These are phyloP conservation scores for Didymosphaeria variabile DNA, from an alignment of 2,329 filamentous ascomycete species.

Conservation along the genomic window DNA sequence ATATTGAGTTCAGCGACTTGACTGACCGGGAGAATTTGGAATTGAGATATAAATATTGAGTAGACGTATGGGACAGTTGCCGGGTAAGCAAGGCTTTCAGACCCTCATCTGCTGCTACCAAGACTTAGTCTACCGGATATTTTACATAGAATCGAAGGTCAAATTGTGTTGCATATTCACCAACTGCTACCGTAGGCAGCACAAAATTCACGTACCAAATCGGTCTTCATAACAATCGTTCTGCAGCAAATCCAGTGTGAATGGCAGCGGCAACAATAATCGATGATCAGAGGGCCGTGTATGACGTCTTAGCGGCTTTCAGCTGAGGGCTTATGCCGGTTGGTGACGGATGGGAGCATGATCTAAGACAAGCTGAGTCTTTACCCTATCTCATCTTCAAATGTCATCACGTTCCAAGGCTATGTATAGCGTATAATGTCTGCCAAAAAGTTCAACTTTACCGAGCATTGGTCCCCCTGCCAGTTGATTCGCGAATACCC, in stretches of 20 bases:
- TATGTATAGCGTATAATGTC: not conserved
- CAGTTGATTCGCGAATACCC: slow-evolving; percentile 29
- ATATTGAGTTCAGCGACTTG: slow-evolving; percentile 57
- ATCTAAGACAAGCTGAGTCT: not conserved
- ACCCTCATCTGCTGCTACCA: not conserved
- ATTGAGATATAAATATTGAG: slow-evolving; percentile 57
- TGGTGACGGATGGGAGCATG: not conserved
- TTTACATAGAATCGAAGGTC: too few relatives aligned
- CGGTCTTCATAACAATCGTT: not conserved
- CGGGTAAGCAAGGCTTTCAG: not conserved
- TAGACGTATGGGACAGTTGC: not conserved
- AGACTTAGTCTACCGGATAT: not conserved
- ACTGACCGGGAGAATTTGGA: slow-evolving; percentile 65
- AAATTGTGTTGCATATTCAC: not conserved
- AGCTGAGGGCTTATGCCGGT: not conserved
- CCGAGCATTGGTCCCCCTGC: slow-evolving; percentile 28
- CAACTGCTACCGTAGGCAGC: not conserved
- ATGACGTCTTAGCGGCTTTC: not conserved
- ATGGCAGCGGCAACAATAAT: not conserved
- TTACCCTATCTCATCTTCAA: not conserved
- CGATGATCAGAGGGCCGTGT: not conserved
- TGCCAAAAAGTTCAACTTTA: slow-evolving; percentile 23
- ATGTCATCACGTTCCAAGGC: not conserved
- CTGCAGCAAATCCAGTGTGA: not conserved
- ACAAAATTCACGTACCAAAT: not conserved